Percentiles rank a stretch among this genome's conserved stretches.
Conservation (phyloP, 257 asterid genomes). For the Fraxinus anomala region DNA sequence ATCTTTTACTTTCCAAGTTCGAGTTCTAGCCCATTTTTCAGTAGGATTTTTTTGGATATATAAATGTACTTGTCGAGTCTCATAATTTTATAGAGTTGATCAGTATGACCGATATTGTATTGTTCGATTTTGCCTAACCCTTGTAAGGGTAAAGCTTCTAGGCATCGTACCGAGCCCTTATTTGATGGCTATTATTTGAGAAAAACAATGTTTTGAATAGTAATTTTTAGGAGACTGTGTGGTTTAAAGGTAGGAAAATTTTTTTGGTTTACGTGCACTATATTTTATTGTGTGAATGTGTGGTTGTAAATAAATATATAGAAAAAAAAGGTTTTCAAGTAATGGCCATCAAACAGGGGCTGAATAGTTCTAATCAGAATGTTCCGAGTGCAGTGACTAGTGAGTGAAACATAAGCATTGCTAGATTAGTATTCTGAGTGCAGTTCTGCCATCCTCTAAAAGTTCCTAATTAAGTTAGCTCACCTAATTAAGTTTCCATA, state of each 20-base stretch:
- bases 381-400: background rate
- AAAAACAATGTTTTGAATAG: too few relatives aligned
- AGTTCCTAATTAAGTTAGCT: background rate
- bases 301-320: too few relatives aligned
- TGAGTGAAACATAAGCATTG: background rate
- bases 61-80: too few relatives aligned
- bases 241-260: too few relatives aligned
- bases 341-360: too few relatives aligned
- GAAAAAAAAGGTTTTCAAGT: too few relatives aligned
- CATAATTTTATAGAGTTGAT: too few relatives aligned
- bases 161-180: background rate
- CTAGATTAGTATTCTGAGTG: background rate
- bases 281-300: too few relatives aligned
- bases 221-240: too few relatives aligned
- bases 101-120: background rate
- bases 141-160: background rate
- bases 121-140: background rate
- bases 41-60: background rate
- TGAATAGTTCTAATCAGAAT: background rate
- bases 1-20: background rate
- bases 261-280: too few relatives aligned
- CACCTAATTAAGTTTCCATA: background rate
- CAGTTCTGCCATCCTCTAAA: too few relatives aligned
- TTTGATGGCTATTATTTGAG: too few relatives aligned
- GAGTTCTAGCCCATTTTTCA: background rate